phyloP scores from a whole-genome alignment of 2,329 filamentous ascomycete genomes.

The Trichoderma oligosporum region DNA sequence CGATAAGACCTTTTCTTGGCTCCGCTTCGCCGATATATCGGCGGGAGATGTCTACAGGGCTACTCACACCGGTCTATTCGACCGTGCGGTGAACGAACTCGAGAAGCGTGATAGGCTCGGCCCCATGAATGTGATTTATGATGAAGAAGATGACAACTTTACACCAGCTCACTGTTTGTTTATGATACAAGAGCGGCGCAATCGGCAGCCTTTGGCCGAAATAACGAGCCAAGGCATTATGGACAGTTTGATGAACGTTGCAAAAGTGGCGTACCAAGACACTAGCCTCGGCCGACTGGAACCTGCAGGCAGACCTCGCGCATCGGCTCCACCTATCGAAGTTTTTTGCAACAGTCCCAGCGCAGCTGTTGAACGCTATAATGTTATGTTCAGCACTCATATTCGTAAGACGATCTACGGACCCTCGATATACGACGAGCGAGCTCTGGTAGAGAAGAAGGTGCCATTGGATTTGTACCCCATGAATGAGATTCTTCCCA shows the following conservation, averaged over 20 bases:
- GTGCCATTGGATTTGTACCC: constrained; percentile 64
- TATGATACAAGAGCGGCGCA: constrained; percentile 68
- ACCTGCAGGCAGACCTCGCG: constrained; percentile 72
- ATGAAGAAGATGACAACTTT: constrained; percentile 60
- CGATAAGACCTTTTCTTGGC: constrained; percentile 75
- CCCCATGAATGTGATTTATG: constrained; percentile 65
- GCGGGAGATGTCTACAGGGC: constrained; percentile 66
- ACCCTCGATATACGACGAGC: constrained; percentile 61
- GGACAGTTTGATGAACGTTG: constrained; percentile 73
- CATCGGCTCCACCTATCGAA: constrained; percentile 80
- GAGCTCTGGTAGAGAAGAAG: constrained; percentile 69
- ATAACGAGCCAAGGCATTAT: constrained; percentile 70
- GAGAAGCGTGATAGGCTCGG: constrained; percentile 57
- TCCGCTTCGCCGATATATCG: constrained; percentile 79
- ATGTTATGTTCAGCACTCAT: constrained; percentile 71
- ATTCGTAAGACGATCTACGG: constrained; percentile 75
- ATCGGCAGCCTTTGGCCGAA: constrained; percentile 63
- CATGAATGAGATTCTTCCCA: constrained; percentile 62
- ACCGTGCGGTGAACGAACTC: constrained; percentile 63
- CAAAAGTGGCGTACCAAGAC: constrained; percentile 59
- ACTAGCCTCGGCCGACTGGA: constrained; percentile 76
- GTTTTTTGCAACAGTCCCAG: constrained; percentile 69
- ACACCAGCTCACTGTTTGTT: constrained; percentile 75
- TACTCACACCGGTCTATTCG: constrained; percentile 67
- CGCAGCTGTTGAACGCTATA: constrained; percentile 62